These are phyloP conservation scores for Komagataella ulmi DNA, from an alignment of 805 yeast genomes.

Conservation along the genomic window DNA sequence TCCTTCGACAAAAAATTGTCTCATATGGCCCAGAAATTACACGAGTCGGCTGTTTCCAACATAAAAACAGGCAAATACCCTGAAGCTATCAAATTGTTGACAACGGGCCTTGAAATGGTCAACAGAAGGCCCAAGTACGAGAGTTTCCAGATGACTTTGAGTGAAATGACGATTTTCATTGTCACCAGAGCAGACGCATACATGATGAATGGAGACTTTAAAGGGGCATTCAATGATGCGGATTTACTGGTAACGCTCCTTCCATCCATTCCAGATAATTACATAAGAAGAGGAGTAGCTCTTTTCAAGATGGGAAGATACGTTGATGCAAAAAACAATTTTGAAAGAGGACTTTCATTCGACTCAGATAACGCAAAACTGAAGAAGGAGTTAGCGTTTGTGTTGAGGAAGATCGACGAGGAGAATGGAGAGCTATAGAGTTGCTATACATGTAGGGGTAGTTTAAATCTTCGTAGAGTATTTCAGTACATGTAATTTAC, in stretches of 20 bases:
- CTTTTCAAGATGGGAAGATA: constrained; percentile 47
- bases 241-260: constrained; percentile 51
- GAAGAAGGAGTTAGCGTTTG: constrained; percentile 30
- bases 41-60: constrained; percentile 47
- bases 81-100: constrained; percentile 52
- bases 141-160: constrained; percentile 56
- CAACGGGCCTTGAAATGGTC: constrained; percentile 57
- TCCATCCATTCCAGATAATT: constrained; percentile 52
- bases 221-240: constrained; percentile 56
- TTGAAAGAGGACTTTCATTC: constrained; percentile 65
- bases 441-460: background rate
- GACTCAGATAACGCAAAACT: constrained; percentile 38
- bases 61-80: constrained; percentile 39
- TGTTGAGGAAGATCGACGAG: constrained; percentile 33
- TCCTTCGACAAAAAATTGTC: constrained; percentile 39
- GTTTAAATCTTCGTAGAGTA: background rate
- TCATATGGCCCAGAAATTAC: constrained; percentile 50
- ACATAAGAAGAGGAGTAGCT: constrained; percentile 58
- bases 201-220: constrained; percentile 36
- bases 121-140: constrained; percentile 61
- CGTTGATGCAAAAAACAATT: constrained; percentile 47
- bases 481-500: background rate
- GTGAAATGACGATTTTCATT: constrained; percentile 51
- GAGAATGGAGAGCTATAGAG: constrained; percentile 36
- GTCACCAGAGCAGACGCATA: constrained; percentile 64